Evolutionary conservation across 164 flowering plant genomes (phyloP).

Genomic region (grape (Vitis vinifera)): DNA sequence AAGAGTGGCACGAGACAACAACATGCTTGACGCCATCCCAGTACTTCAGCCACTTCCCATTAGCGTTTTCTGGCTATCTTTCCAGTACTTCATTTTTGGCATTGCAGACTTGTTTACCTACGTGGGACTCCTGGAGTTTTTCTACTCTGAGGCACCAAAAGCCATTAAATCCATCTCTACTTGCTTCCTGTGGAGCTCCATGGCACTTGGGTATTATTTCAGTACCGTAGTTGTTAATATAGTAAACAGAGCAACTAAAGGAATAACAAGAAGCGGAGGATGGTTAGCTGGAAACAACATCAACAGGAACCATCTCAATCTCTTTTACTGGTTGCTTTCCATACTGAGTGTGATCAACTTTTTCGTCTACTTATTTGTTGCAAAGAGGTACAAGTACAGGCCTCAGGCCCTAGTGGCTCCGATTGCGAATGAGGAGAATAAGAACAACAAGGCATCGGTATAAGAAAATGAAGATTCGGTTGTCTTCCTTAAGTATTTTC

Average conservation of each 20-base stretch:
- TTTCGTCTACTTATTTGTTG: conserved; percentile 35
- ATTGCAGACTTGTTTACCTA: conserved; percentile 61
- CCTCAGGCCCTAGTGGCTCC: conserved; percentile 9
- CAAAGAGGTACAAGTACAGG: conserved; percentile 54
- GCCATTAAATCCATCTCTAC: conserved; percentile 44
- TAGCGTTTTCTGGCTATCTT: conserved; percentile 42
- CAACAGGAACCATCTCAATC: conserved; percentile 50
- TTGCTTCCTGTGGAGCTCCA: conserved; percentile 49
- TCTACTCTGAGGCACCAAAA: conserved; percentile 55
- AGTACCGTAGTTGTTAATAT: conserved; percentile 47
- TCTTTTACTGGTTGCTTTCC: conserved; percentile 55
- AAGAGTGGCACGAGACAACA: conserved; percentile 28
- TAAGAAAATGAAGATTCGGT: neutral
- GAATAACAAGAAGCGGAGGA: conserved; percentile 28
- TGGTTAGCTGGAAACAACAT: conserved; percentile 60
- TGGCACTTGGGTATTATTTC: conserved; percentile 51
- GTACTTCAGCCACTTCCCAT: conserved; percentile 46
- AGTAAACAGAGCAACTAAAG: conserved; percentile 41
- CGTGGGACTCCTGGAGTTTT: conserved; percentile 53
- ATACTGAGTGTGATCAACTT: conserved; percentile 45
- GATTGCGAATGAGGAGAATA: neutral
- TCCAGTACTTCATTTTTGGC: conserved; percentile 59
- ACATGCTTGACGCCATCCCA: conserved; percentile 45
- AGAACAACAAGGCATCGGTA: neutral
- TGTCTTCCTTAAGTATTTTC: neutral